Conservation (phyloP, 225 moss, liverwort and hornwort genomes). For the Pseudisothecium myosuroides region DNA sequence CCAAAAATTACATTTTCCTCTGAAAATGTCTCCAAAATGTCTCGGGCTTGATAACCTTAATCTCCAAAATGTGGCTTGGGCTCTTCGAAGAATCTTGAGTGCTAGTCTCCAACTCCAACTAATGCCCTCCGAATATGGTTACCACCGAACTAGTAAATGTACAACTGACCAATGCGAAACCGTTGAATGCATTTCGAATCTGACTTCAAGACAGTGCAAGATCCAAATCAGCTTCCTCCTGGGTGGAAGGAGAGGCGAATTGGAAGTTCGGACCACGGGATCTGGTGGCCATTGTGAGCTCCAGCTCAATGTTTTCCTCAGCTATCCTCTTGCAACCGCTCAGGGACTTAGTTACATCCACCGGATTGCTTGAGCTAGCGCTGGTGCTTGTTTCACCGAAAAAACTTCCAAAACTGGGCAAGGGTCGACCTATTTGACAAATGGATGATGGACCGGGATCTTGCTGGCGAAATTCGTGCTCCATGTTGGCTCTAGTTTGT, state of each 20-base stretch:
- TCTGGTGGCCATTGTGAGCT: conserved; percentile 19
- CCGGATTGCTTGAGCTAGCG: neutral
- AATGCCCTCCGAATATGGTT: neutral
- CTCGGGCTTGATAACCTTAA: neutral
- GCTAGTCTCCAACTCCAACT: neutral
- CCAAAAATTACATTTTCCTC: neutral
- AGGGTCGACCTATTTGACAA: neutral
- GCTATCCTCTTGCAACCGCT: conserved; percentile 3
- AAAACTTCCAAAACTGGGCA: neutral
- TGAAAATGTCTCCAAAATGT: neutral
- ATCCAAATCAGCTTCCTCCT: neutral
- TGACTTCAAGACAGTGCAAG: conserved; percentile 2
- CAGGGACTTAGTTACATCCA: neutral
- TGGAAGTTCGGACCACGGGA: neutral
- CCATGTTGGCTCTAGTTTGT: neutral
- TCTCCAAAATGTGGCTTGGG: neutral
- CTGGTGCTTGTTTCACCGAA: neutral
- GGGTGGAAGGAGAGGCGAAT: neutral
- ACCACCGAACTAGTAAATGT: neutral
- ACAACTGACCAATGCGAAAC: neutral
- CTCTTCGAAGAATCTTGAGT: neutral
- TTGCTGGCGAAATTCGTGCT: neutral
- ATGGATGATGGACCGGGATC: neutral
- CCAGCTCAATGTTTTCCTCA: neutral
- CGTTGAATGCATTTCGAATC: neutral